Conservation (phyloP, 306 rosid genomes). For the Lablab purpureus region DNA sequence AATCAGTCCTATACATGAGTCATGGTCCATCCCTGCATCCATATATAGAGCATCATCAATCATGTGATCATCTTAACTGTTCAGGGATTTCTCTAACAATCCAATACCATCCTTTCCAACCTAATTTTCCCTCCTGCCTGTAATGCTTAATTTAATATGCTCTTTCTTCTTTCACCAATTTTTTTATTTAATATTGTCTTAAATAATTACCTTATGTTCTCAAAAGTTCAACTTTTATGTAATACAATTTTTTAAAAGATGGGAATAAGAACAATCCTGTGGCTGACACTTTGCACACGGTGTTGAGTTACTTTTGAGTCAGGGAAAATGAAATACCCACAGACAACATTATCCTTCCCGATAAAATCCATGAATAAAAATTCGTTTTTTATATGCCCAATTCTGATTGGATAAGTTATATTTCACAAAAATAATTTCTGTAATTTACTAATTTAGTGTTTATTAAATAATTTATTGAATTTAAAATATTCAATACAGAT, state of each 20-base stretch:
- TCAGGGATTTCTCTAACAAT: conserved; percentile 34
- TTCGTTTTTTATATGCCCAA: neutral
- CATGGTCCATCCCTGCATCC: too few relatives aligned
- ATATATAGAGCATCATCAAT: neutral
- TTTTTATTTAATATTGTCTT: neutral
- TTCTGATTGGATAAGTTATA: neutral
- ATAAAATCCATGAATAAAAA: neutral
- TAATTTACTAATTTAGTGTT: too few relatives aligned
- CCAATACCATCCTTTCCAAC: conserved; percentile 5
- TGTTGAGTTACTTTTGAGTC: neutral
- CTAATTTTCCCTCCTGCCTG: neutral
- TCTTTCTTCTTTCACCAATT: neutral
- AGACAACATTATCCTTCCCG: neutral
- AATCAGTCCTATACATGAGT: too few relatives aligned
- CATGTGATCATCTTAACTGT: conserved; percentile 44
- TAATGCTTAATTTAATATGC: neutral
- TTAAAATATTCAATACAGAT: too few relatives aligned
- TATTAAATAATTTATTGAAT: too few relatives aligned
- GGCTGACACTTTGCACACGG: neutral
- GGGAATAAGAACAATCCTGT: neutral
- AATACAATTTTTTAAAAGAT: neutral
- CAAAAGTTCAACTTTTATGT: neutral
- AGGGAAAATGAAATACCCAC: neutral
- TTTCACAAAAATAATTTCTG: too few relatives aligned
- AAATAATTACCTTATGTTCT: neutral